Percentiles rank a stretch among this genome's conserved stretches.
Evolutionary conservation across 225 moss, liverwort and hornwort species (phyloP).

Genomic region (Polytrichum formosum): DNA sequence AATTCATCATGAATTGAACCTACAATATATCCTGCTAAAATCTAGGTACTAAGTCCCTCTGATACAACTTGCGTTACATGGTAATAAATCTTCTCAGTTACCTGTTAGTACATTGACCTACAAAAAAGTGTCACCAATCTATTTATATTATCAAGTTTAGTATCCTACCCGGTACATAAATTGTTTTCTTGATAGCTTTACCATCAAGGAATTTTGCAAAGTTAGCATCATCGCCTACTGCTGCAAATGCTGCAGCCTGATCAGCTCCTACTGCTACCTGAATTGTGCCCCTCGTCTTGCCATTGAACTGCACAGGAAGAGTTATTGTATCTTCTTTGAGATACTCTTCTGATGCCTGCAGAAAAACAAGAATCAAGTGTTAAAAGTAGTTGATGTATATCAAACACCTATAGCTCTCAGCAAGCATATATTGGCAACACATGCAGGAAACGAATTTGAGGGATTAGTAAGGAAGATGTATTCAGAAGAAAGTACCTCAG

Average conservation of each 20-base stretch:
- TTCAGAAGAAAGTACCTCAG: conserved; percentile 45
- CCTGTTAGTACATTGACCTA: conserved; percentile 19
- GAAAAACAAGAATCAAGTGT: not conserved
- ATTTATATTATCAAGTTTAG: conserved; percentile 76
- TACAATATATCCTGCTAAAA: too few species aligned
- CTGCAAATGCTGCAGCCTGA: conserved; percentile 64
- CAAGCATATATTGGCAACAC: too few species aligned
- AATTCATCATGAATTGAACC: too few species aligned
- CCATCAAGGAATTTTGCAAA: conserved; percentile 79
- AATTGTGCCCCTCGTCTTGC: conserved; percentile 80
- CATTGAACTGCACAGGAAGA: conserved; percentile 84
- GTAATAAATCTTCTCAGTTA: conserved; percentile 19
- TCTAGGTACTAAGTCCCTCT: too few species aligned
- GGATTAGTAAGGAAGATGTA: not conserved
- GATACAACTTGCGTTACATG: too few species aligned
- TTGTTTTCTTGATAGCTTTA: conserved; percentile 75
- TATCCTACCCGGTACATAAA: conserved; percentile 90
- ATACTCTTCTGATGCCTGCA: conserved; percentile 66
- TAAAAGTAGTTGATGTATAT: too few species aligned
- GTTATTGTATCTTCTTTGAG: conserved; percentile 78
- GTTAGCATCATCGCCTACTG: conserved; percentile 52
- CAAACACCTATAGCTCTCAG: too few species aligned
- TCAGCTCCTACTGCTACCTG: conserved; percentile 67
- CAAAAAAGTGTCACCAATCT: conserved; percentile 15
- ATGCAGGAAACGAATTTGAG: too few species aligned